Evolutionary conservation across 352 stramenopile species (phyloP), one percentile per base, ranked within the genome.

Genomic region (Phytophthora crassamura): DNA sequence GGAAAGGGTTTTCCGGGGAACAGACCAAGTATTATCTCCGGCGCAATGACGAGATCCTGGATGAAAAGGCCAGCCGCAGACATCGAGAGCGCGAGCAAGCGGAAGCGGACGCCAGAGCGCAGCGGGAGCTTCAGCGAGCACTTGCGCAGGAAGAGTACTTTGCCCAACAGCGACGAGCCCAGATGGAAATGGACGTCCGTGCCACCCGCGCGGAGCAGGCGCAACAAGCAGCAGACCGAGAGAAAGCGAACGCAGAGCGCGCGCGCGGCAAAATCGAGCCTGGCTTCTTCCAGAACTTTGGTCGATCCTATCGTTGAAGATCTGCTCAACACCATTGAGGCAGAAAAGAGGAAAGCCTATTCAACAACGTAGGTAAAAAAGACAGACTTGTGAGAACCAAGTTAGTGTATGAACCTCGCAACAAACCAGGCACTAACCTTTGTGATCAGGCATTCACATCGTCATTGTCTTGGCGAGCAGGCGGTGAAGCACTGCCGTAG

Each of bases 271-370:
- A 88, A 51, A 85, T 92, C 25, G 82, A 94, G 47, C 69, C 75
- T n/a, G 66, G 66, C 4, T 94, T 94, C 64, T 94, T 94, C 65
- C 78, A 89, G 49, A 65, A 56, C 28, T 94, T 94, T 47, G 86
- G 83, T 28, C 72, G 72, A 28, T 92, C 86, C n/a, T 94, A 91
- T 69, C 83, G 86, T 77, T 94, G 46, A 67, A 54, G 15, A 40
- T 15, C 9, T 48, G 14, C 12, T 39, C 28, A 4, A 57, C 14
- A 36, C 18, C 3, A 7, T 58, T 28, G 45, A 30, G 25, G 6
- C 15, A 36, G 15, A 42, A 33, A 18, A 20, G 20, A 35, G 34
- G 40, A 51, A 46, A 58, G 53, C n/a, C n/a, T 74, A 41, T 45
- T 39, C n/a, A 55, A 46, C 36, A n/a, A 62, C 28, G 16, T 33